Conservation (phyloP, 202 grass and related monocot species). For the Setaria italica region DNA sequence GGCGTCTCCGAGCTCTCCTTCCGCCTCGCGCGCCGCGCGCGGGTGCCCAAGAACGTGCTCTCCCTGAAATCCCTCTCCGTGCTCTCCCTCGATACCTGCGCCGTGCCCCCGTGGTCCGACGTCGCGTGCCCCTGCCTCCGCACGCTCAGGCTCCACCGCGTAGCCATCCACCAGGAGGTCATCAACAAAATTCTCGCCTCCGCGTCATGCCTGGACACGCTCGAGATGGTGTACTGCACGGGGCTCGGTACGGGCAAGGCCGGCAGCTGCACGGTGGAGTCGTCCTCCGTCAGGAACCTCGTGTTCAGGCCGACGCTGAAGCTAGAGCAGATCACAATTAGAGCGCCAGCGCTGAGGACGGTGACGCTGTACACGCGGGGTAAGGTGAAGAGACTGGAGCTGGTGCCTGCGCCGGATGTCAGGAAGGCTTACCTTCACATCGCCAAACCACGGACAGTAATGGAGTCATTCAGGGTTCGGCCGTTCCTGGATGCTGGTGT, state of each 20-base stretch:
- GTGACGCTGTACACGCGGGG: conserved; percentile 48
- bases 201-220: conserved; percentile 41
- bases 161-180: conserved; percentile 34
- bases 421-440: conserved; percentile 60
- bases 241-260: conserved; percentile 21
- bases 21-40: conserved; percentile 3
- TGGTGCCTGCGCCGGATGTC: conserved; percentile 44
- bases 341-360: conserved; percentile 31
- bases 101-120: conserved; percentile 6
- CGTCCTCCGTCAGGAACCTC: conserved; percentile 44
- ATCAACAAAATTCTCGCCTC: conserved; percentile 29
- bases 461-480: conserved; percentile 19
- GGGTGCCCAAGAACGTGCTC: conserved; percentile 36
- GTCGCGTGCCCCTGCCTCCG: conserved; percentile 36
- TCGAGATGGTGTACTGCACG: conserved; percentile 44
- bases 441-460: background rate
- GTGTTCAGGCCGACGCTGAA: conserved; percentile 30
- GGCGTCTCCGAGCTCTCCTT: conserved; percentile 49
- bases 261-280: conserved; percentile 44
- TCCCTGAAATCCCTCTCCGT: conserved; percentile 43
- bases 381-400: conserved; percentile 6
- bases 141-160: conserved; percentile 49
- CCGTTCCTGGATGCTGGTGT: conserved; percentile 53
- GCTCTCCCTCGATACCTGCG: conserved; percentile 47
- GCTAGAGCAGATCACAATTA: conserved; percentile 1